Evolutionary conservation across 1,284 basidiomycete genomes (phyloP).

Genomic region (Malassezia yamatoensis): DNA sequence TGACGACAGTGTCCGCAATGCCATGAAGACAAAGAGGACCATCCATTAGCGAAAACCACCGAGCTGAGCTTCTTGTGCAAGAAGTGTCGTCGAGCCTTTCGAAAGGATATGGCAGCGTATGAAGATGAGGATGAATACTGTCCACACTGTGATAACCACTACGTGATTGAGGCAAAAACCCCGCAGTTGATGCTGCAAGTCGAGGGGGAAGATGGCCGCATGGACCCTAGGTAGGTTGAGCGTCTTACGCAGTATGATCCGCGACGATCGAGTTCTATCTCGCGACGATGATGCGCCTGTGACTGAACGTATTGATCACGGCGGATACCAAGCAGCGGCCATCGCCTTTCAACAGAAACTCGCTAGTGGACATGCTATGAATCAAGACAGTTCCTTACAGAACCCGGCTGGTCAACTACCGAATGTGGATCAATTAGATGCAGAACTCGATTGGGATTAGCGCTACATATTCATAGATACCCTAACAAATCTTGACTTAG

Average conservation of each 20-base stretch:
- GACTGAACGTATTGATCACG: slow-evolving; percentile 34
- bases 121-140: slow-evolving; percentile 97
- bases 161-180: slow-evolving; percentile 86
- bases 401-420: slow-evolving; percentile 5
- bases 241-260: slow-evolving; percentile 8
- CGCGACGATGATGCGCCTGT: background rate
- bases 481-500: background rate
- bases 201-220: slow-evolving; percentile 77
- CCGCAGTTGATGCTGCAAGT: slow-evolving; percentile 73
- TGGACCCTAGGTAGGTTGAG: slow-evolving; percentile 60
- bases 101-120: slow-evolving; percentile 80
- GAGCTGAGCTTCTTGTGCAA: slow-evolving; percentile 96
- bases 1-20: slow-evolving; percentile 70
- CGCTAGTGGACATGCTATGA: slow-evolving; percentile 3
- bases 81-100: slow-evolving; percentile 92
- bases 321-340: slow-evolving; percentile 31
- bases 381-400: too few relatives aligned
- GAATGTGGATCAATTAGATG: slow-evolving; percentile 25
- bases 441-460: slow-evolving; percentile 36
- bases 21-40: slow-evolving; percentile 68
- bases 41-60: slow-evolving; percentile 62
- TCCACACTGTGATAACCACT: slow-evolving; percentile 95
- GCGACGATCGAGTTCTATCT: slow-evolving; percentile 9
- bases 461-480: background rate
- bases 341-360: slow-evolving; percentile 16